Evolutionary conservation across 768 basidiomycete genomes (phyloP), one percentile per base, ranked within the genome.

Genomic region (Botryobasidium botryosum): DNA sequence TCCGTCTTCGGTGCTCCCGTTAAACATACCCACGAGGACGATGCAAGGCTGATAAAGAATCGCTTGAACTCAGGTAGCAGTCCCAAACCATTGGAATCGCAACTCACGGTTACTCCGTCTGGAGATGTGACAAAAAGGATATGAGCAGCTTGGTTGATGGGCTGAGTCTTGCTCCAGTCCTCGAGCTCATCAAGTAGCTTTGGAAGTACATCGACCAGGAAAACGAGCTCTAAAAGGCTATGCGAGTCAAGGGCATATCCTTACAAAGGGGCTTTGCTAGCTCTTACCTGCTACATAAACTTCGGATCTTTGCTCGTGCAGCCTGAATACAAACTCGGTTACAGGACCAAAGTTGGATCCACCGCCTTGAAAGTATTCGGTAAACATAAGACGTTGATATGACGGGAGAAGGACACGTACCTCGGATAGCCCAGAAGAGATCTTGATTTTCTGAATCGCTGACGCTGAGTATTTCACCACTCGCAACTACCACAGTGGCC

Each of bases 401-500:
- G 23, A 13, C 51, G 44, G 35, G 48, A 51, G 29, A 48, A 45
- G 31, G 25, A 23, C 51, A 25, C 47, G 51, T n/a, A 35, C 52
- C 52, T 13, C 42, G 40, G 43, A 53, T 51, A 8, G 46, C 52
- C 43, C 46, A 48, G 28, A 53, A 45, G 12, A 53, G 43, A 37
- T 51, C 43, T 13, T 25, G 21, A 20, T 44, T 40, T 7, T 44
- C 35, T 6, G 29, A 13, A 5, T 44, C 43, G 35, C 46, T 29
- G 5, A 31, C 33, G 4, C 13, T 17, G 15, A 50, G 17, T 28
- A 51, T 35, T 25, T 27, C 18, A 0, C 46, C 46, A 46, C 44
- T 35, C 12, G 46, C 41, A 20, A 35, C 29, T 6, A 53, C 47
- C 28, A 53, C 25, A 13, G 46, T 51, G 17, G 52, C 52, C 12